Base-by-base conservation (phyloP, 768 basidiomycete species). In the Trametes meyenii region DNA sequence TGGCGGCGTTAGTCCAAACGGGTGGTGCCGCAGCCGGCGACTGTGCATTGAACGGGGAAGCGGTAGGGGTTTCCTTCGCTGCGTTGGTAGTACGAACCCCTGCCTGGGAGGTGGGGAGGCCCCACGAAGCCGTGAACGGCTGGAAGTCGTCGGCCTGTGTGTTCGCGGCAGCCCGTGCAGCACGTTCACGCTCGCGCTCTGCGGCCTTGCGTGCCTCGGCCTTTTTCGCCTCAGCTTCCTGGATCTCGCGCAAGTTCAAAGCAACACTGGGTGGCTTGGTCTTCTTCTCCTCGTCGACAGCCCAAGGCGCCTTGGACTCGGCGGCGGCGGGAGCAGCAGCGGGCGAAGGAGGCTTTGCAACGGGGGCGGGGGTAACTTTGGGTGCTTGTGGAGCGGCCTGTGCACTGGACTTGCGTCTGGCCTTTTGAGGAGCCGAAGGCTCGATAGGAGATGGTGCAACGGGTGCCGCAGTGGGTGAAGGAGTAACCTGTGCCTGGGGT, bases 241-340 rank as follows among this genome's bases (percentile, higher is more conserved):
- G 97, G 48, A 99, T 99, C 59, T 98, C 94, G 57, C 95, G 88
- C 39, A 99, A 76, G 63, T 91, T 92, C 39, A 88, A 77, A 23
- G 87, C 76, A 5, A 75, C 67, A 16, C 73, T 73, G 14, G 75
- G 69, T 7, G 72, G 67, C 70, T 81, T 80, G 48, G 78, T 72
- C 71, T 85, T 86, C 73, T 85, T 85, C 14, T 91, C 90, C 42
- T 91, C 87, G 36, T 88, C 88, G 62, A 83, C 84, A 19, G 81
- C 78, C 88, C 90, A 91, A 16, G 85, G 83, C 45, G 81, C 76
- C 67, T 88, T 88, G 16, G 75, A 57, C 39, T 72, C 67, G 29
- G 61, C 48, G 7, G 45, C 56, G n/a, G 55, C 36, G 11, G 61
- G 49, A 13, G 56, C 29, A 16, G 64, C 44, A 50, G 52, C 19